Base-by-base conservation (phyloP, 306 rosid species). In the Macrotyloma uniflorum region DNA sequence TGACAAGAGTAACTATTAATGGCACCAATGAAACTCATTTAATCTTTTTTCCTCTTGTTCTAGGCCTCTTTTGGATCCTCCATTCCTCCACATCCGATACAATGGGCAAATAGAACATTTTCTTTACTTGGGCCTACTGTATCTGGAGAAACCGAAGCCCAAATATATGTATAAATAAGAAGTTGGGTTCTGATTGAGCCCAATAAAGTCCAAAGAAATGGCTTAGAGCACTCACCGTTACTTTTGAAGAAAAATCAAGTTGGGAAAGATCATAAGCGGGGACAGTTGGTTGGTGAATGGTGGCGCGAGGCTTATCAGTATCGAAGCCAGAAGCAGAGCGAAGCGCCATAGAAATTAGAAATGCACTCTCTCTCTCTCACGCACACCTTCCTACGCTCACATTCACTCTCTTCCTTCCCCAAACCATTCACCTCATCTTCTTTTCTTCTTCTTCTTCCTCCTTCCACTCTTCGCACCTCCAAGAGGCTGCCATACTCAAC, bases 281-380 rank as follows among this genome's bases (percentile, higher is more conserved):
- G 26, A 24, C 30, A 78, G 82, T 61, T 83, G 83, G 79, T 77
- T 83, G 83, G 83, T 77, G 62, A 83, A 66, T 47, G 23, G 53
- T 70, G 71, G 55, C 71, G 79, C 79, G 74, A 47, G 57, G 67
- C 82, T 80, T 84, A 80, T 80, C 87, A 79, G 42, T 76, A 80
- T 76, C 87, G 79, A 65, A 65, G 16, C 51, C 53, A 51, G 72
- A 8, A 16, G 18, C 30, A 40, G 73, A 43, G 32, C 5, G 28
- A 74, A 59, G 18, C 28, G 46, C 8, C 22, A 63, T 2, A 53
- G 38, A 72, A 54, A 47, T 33, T 33, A 70, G 79, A 80, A 66
- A 90, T 92, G 98, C 91, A 75, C 83, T 75, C 88, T 7, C 72
- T 46, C 72, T 80, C 85, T 5, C 77, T n/a, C 6, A 72, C 83